Base-by-base conservation (phyloP, 805 yeast species). In the Jamesozyma lodderae region DNA sequence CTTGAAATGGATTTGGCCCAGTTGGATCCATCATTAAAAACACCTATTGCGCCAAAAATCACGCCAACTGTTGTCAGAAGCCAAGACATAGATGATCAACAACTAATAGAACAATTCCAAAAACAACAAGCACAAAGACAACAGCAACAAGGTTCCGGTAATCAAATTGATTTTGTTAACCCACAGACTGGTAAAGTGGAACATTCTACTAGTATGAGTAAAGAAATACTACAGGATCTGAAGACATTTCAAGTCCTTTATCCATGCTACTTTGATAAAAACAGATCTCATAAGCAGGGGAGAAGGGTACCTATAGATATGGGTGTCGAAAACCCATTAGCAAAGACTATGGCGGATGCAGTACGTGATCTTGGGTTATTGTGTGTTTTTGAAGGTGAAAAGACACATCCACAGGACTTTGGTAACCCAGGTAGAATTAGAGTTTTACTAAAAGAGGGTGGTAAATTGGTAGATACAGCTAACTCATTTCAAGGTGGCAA, bases 371-470 rank as follows among this genome's bases (percentile, higher is more conserved):
- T 68, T 15, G 58, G 60, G 11, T 41, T 65, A 21, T 45, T 52
- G 4, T 60, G 63, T 27, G 66, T 80, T 31, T 68, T 78, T 41
- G 92, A 84, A 61, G 77, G 90, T 43, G 85, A 81, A 42, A 92
- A 87, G 64, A 62, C 81, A 1, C 98, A 90, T 62, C 97, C 97
- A 10, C 95, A 88, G 60, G 97, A 90, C 62, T 92, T 81, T 72
- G 94, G 97, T 47, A 90, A 90, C 55, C 94, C 96, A 4, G 98
- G 98, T n/a, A 72, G 97, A 52, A 88, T 92, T 25, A 75, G 95
- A 48, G 81, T 87, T 17, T 66, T 77, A 32, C 47, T 85, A 29
- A 80, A 77, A 51, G 70, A 72, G 34, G 61, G 69, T 9, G 77
- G 75, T 1, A 49, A 59, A 20, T 56, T 69, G 9, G 66, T 62